Evolutionary conservation across 805 yeast species (phyloP).

Genomic region (Candida quercuum): DNA sequence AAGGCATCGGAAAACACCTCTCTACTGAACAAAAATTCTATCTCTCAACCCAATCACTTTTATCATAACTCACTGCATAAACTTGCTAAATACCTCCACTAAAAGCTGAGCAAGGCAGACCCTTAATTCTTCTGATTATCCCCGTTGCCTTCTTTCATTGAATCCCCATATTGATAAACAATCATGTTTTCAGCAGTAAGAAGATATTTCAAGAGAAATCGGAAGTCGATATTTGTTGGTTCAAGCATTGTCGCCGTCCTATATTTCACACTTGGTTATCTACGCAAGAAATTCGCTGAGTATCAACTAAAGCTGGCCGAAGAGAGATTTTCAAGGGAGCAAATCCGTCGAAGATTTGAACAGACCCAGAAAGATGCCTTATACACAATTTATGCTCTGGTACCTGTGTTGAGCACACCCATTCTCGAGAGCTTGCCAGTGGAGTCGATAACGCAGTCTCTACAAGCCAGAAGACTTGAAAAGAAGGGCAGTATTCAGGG

Average conservation of each 20-base stretch:
- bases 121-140: too few relatives aligned
- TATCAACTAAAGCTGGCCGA: constrained; percentile 47
- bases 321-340: constrained; percentile 58
- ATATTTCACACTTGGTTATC: constrained; percentile 38
- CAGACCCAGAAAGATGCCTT: constrained; percentile 91
- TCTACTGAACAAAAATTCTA: too few relatives aligned
- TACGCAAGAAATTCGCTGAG: constrained; percentile 40
- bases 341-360: constrained; percentile 74
- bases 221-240: constrained; percentile 26
- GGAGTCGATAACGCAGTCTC: constrained; percentile 64
- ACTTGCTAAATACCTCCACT: too few relatives aligned
- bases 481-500: constrained; percentile 10
- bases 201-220: constrained; percentile 37
- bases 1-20: too few relatives aligned
- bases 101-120: too few relatives aligned
- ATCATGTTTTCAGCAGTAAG: constrained; percentile 20
- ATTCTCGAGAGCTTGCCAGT: constrained; percentile 60
- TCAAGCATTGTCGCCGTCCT: constrained; percentile 40
- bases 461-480: constrained; percentile 53
- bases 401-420: constrained; percentile 70
- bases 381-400: constrained; percentile 73
- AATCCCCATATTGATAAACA: too few relatives aligned
- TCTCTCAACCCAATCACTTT: too few relatives aligned
- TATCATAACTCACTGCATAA: too few relatives aligned
- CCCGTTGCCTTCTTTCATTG: too few relatives aligned